phyloP scores from a whole-genome alignment of 192 early-diverging fungal genomes.

The Pecoramyces ruminantium region DNA sequence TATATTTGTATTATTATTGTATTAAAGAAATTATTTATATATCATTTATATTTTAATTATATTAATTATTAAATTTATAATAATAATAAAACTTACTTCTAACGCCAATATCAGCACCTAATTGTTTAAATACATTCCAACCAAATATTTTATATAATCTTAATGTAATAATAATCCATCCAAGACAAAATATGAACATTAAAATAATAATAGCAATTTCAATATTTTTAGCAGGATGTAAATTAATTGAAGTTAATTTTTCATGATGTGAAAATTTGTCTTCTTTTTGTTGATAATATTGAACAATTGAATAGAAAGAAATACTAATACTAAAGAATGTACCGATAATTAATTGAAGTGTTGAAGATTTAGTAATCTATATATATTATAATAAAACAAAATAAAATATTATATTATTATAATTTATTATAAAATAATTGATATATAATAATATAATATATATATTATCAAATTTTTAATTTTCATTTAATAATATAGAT shows the following conservation, averaged over 20 bases:
- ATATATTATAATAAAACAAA: no score
- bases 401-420: no score
- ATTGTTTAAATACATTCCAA: slow-evolving; percentile 34
- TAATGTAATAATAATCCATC: slow-evolving; percentile 17
- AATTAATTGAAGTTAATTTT: background rate
- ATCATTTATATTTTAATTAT: no score
- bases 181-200: slow-evolving; percentile 14
- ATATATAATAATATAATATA: no score
- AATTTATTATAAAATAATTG: no score
- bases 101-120: slow-evolving; percentile 31
- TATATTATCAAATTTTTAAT: no score
- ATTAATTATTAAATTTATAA: no score
- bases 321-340: slow-evolving; percentile 21
- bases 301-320: slow-evolving; percentile 17
- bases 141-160: slow-evolving; percentile 34
- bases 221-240: slow-evolving; percentile 6
- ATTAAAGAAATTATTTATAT: no score
- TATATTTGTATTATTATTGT: no score
- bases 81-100: slow-evolving; percentile 3
- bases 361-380: slow-evolving; percentile 5
- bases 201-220: slow-evolving; percentile 9
- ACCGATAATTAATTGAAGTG: slow-evolving; percentile 26
- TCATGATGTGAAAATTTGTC: no score
- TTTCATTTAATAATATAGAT: no score
- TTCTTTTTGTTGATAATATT: slow-evolving; percentile 14